These are phyloP conservation scores for Ophioceras dolichostomum DNA, from an alignment of 2,329 filamentous ascomycete species.

Conservation along the genomic window DNA sequence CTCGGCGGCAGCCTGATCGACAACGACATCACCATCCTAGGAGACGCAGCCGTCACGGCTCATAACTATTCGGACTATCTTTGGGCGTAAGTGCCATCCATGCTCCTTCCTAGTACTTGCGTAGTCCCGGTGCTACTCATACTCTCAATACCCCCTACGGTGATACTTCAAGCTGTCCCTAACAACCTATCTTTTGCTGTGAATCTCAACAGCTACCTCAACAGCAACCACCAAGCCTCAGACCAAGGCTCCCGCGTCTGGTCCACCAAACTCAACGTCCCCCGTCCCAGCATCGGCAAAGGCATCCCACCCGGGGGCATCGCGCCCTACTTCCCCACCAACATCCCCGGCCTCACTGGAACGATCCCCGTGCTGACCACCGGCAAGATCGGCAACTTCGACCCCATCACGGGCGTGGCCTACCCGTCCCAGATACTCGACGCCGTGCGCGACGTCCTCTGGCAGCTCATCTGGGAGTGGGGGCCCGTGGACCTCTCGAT, in stretches of 20 bases:
- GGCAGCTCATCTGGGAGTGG: background rate
- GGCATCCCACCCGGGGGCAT: background rate
- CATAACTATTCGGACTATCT: slow-evolving; percentile 1
- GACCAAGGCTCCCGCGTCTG: background rate
- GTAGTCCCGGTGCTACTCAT: too few relatives aligned
- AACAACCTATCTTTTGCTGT: too few relatives aligned
- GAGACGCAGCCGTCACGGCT: background rate
- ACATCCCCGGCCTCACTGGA: background rate
- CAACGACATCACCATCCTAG: background rate
- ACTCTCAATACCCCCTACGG: too few relatives aligned
- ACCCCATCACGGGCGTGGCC: background rate
- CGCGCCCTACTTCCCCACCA: background rate
- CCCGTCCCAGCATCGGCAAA: background rate
- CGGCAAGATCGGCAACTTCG: slow-evolving; percentile 1
- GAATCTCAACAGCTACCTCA: background rate
- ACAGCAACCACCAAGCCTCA: background rate
- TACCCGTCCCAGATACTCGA: background rate
- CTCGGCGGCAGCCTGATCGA: background rate
- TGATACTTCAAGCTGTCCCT: too few relatives aligned
- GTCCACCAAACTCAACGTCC: background rate
- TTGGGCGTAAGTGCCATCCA: background rate
- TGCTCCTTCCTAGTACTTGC: too few relatives aligned
- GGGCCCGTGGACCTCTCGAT: background rate
- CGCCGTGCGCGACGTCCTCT: background rate
- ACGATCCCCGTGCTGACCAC: background rate